Conservation (phyloP, 2,329 filamentous ascomycete genomes). For the Stagonosporopsis vannaccii region DNA sequence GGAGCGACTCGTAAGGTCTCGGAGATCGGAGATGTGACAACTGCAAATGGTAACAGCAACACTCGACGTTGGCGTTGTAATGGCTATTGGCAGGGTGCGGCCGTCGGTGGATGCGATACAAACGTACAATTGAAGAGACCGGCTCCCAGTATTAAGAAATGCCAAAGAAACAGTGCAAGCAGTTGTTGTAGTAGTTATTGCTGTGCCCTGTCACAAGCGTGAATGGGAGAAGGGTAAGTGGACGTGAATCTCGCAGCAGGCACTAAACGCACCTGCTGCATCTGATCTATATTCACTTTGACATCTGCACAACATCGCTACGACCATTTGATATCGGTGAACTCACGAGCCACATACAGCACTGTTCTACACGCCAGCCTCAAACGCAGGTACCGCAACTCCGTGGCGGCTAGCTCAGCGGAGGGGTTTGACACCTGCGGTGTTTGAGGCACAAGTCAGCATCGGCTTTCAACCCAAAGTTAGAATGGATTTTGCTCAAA, state of each 20-base stretch:
- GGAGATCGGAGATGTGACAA: constrained; percentile 21
- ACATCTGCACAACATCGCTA: constrained; percentile 35
- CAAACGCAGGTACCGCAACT: constrained; percentile 42
- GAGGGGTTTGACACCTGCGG: constrained; percentile 37
- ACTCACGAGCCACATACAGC: constrained; percentile 38
- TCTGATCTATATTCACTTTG: constrained; percentile 44
- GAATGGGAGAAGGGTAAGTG: constrained; percentile 24
- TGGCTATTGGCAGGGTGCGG: constrained; percentile 23
- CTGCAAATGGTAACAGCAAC: constrained; percentile 17
- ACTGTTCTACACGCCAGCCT: constrained; percentile 45
- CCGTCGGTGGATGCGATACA: constrained; percentile 16
- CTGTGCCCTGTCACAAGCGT: constrained; percentile 15
- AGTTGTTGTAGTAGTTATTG: constrained; percentile 13
- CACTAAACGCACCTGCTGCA: constrained; percentile 34
- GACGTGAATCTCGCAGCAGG: constrained; percentile 32
- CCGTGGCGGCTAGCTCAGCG: constrained; percentile 43
- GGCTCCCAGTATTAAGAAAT: constrained; percentile 39
- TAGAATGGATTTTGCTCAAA: constrained; percentile 33
- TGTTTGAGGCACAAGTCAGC: constrained; percentile 43
- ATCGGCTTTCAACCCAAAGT: constrained; percentile 36
- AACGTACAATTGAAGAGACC: constrained; percentile 39
- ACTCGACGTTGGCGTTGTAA: constrained; percentile 20
- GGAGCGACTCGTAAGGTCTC: constrained; percentile 28
- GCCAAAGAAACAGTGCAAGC: constrained; percentile 21
- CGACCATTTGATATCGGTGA: constrained; percentile 26